Evolutionary conservation across 345 rosid genomes (phyloP).

Genomic region (Salix suchowensis): DNA sequence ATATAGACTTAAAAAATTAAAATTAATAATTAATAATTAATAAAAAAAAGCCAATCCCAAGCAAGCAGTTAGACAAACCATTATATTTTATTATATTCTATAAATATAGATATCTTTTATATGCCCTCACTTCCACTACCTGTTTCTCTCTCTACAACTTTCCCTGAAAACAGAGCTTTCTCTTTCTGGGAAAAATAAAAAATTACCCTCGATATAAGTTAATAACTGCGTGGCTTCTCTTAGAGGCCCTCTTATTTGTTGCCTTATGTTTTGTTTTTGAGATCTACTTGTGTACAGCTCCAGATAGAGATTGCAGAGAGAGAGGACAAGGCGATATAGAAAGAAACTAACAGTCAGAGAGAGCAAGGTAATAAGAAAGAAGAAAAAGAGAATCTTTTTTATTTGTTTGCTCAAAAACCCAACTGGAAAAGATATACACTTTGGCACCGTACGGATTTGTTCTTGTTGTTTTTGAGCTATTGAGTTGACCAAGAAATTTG

Average conservation of each 20-base stretch:
- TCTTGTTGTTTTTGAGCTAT: conserved; percentile 9
- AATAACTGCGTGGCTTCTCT: conserved; percentile 20
- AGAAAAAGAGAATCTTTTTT: background rate
- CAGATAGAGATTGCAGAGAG: conserved; percentile 32
- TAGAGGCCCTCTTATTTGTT: background rate
- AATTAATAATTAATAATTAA: no score
- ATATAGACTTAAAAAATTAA: no score
- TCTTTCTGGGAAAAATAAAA: conserved; percentile 1
- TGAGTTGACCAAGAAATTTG: conserved; percentile 21
- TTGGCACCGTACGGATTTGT: background rate
- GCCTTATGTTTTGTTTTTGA: background rate
- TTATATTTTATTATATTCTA: background rate
- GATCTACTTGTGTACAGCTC: conserved; percentile 28
- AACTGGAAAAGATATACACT: background rate
- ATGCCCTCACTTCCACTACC: background rate
- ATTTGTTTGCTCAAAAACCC: conserved; percentile 30
- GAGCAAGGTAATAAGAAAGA: background rate
- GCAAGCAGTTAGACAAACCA: no score
- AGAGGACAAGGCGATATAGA: background rate
- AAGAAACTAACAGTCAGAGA: background rate
- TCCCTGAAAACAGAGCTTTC: conserved; percentile 8
- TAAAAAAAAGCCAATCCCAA: no score
- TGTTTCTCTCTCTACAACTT: conserved; percentile 5
- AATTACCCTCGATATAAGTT: background rate
- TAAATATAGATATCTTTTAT: background rate